These are phyloP conservation scores for Cytospora leucostoma DNA, from an alignment of 2,329 filamentous ascomycete species.

Conservation along the genomic window DNA sequence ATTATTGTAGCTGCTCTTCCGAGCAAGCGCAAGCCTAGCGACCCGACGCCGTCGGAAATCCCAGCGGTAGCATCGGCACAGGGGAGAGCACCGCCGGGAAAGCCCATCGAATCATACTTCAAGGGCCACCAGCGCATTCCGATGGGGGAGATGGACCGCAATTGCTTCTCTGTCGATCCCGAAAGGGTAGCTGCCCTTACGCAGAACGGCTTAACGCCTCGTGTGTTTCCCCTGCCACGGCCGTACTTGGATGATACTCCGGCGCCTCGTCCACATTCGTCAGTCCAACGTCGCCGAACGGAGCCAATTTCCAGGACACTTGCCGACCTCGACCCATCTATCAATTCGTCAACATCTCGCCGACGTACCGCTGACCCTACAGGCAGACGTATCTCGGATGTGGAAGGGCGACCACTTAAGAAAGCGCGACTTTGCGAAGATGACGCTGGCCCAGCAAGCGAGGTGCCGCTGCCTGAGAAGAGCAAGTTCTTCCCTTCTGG, in stretches of 20 bases:
- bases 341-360: slow-evolving; percentile 28
- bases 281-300: slow-evolving; percentile 51
- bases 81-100: slow-evolving; percentile 39
- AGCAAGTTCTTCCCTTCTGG: slow-evolving; percentile 57
- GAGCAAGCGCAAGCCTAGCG: slow-evolving; percentile 42
- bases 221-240: slow-evolving; percentile 60
- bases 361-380: slow-evolving; percentile 34
- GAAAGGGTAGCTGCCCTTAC: slow-evolving; percentile 51
- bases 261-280: slow-evolving; percentile 38
- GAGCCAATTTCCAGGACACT: slow-evolving; percentile 54
- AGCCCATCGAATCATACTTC: slow-evolving; percentile 59
- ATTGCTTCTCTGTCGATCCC: slow-evolving; percentile 58
- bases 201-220: slow-evolving; percentile 51
- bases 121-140: slow-evolving; percentile 53
- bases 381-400: slow-evolving; percentile 24
- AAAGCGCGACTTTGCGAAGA: slow-evolving; percentile 59
- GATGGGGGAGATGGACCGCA: slow-evolving; percentile 64
- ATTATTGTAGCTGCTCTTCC: slow-evolving; percentile 49
- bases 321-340: slow-evolving; percentile 19
- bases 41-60: slow-evolving; percentile 34
- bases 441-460: slow-evolving; percentile 30
- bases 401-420: slow-evolving; percentile 50
- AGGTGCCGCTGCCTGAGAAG: slow-evolving; percentile 40
- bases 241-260: slow-evolving; percentile 52
- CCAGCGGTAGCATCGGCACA: slow-evolving; percentile 29